Conservation (phyloP, 1,139 yeast genomes). For the Wickerhamomyces sp. region DNA sequence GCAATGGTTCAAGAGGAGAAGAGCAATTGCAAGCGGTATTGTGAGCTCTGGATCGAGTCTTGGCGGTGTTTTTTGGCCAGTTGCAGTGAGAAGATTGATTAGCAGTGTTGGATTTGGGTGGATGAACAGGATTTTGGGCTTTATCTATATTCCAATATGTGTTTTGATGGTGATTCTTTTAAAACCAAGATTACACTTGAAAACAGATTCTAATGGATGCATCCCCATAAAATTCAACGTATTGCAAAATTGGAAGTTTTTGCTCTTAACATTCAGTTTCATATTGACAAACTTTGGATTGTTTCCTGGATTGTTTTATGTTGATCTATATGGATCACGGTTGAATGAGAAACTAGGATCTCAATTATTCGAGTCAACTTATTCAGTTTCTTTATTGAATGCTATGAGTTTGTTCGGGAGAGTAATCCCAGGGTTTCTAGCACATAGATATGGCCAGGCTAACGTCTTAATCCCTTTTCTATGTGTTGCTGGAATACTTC, state of each 20-base stretch:
- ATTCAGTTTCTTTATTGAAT: slow-evolving; percentile 38
- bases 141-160: slow-evolving; percentile 37
- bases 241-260: slow-evolving; percentile 30
- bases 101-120: slow-evolving; percentile 44
- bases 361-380: slow-evolving; percentile 22
- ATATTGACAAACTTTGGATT: slow-evolving; percentile 32
- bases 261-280: slow-evolving; percentile 23
- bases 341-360: slow-evolving; percentile 31
- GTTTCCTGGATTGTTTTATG: slow-evolving; percentile 35
- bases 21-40: slow-evolving; percentile 55
- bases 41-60: slow-evolving; percentile 58
- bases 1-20: slow-evolving; percentile 50
- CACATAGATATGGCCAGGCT: slow-evolving; percentile 43
- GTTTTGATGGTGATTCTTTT: slow-evolving; percentile 30
- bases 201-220: slow-evolving; percentile 8
- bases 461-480: slow-evolving; percentile 37
- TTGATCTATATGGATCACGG: slow-evolving; percentile 35
- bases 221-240: slow-evolving; percentile 24
- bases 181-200: slow-evolving; percentile 24
- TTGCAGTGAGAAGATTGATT: slow-evolving; percentile 34
- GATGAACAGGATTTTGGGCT: slow-evolving; percentile 46
- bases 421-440: slow-evolving; percentile 41
- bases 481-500: slow-evolving; percentile 34
- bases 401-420: slow-evolving; percentile 49
- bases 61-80: slow-evolving; percentile 58